Evolutionary conservation across 441 rosid genomes (phyloP).

Genomic region (Corymbia citriodora): DNA sequence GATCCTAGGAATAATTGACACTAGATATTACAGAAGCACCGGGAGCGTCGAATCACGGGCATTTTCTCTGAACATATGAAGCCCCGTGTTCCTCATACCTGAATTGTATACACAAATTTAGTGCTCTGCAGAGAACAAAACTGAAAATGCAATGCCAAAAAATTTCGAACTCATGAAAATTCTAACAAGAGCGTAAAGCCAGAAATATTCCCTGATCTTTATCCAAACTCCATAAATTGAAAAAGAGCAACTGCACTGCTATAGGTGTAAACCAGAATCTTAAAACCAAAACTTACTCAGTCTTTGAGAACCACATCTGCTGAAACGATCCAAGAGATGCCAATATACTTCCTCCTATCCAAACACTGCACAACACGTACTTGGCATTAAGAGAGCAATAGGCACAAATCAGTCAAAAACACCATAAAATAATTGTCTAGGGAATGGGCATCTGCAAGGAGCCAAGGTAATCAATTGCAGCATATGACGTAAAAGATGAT

Average conservation of each 20-base stretch:
- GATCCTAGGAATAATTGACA: not conserved
- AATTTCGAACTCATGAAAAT: not conserved
- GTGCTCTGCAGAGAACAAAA: not conserved
- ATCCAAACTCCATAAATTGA: not conserved
- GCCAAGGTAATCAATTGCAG: not conserved
- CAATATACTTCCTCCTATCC: slow-evolving; percentile 97
- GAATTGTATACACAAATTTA: slow-evolving; percentile 9
- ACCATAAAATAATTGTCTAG: not conserved
- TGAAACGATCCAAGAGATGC: slow-evolving; percentile 99
- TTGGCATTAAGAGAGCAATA: not conserved
- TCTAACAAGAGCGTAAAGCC: not conserved
- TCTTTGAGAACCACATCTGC: slow-evolving; percentile 99
- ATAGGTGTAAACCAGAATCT: not conserved
- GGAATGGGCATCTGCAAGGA: not conserved
- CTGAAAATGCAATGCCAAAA: not conserved
- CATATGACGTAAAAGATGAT: not conserved
- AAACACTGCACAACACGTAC: slow-evolving; percentile 53
- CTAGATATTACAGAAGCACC: not conserved
- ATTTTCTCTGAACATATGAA: slow-evolving; percentile 85
- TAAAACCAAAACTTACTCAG: slow-evolving; percentile 59
- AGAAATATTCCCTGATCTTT: not conserved
- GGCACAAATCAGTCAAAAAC: not conserved
- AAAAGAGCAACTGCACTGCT: not conserved
- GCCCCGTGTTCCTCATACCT: slow-evolving; percentile 98
- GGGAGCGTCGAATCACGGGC: slow-evolving; percentile 41